Conservation (phyloP, 176 grass and related monocot species). For the Rhynchospora breviuscula region DNA sequence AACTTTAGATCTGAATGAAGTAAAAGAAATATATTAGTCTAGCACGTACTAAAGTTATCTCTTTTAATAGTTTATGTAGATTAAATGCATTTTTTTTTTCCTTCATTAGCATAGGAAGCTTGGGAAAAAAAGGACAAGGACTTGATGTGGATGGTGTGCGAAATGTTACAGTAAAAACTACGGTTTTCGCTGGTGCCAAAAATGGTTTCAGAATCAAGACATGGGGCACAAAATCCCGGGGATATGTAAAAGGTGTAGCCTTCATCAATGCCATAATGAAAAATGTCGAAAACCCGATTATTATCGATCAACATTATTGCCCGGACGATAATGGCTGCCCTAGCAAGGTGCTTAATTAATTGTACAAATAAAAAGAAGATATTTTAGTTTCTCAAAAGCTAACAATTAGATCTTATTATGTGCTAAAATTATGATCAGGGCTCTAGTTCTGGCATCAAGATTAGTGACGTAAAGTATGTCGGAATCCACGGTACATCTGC, state of each 20-base stretch:
- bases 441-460: conserved; percentile 65
- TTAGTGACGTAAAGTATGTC: conserved; percentile 53
- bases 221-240: conserved; percentile 53
- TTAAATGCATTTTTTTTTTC: neutral
- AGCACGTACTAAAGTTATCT: neutral
- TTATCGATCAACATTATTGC: conserved; percentile 90
- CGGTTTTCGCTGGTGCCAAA: conserved; percentile 53
- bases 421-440: neutral
- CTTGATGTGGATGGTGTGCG: conserved; percentile 31
- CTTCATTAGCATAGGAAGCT: conserved; percentile 19
- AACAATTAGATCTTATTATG: too few relatives aligned
- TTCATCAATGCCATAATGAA: conserved; percentile 58
- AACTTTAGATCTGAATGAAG: neutral
- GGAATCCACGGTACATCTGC: conserved; percentile 57
- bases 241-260: conserved; percentile 47
- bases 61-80: neutral
- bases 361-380: neutral
- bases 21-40: neutral
- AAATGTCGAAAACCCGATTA: conserved; percentile 75
- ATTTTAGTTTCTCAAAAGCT: neutral
- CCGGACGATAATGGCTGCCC: conserved; percentile 39
- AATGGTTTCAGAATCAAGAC: conserved; percentile 90
- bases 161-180: conserved; percentile 89
- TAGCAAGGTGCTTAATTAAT: conserved; percentile 18
- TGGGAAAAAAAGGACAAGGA: conserved; percentile 35